Evolutionary conservation across 495 filamentous ascomycete genomes (phyloP).

Genomic region (Cercophora samala): DNA sequence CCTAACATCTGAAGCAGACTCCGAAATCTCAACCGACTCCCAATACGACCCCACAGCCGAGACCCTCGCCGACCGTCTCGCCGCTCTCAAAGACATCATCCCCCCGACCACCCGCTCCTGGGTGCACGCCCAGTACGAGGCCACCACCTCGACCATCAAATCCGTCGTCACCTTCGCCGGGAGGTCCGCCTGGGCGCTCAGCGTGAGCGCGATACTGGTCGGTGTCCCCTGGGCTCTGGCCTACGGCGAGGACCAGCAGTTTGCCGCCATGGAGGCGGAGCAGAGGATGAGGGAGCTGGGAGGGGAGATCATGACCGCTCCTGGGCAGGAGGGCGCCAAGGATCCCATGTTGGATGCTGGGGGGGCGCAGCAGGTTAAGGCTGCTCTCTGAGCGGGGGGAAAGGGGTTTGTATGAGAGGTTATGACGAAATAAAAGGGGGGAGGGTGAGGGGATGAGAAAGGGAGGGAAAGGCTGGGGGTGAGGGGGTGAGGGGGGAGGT

Average conservation of each 20-base stretch:
- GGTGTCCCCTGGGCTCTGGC: conserved; percentile 91
- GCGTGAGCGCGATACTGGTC: conserved; percentile 80
- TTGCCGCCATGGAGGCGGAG: conserved; percentile 94
- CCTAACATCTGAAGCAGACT: too few relatives aligned
- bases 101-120: conserved; percentile 75
- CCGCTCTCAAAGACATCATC: conserved; percentile 87
- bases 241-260: conserved; percentile 91
- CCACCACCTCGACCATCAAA: conserved; percentile 54
- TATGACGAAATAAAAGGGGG: background rate
- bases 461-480: background rate
- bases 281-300: conserved; percentile 84
- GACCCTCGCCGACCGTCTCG: conserved; percentile 72
- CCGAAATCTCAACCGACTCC: conserved; percentile 60
- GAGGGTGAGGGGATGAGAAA: background rate
- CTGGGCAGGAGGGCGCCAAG: background rate
- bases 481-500: too few relatives aligned
- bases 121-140: conserved; percentile 57
- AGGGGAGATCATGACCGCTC: conserved; percentile 42
- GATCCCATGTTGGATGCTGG: conserved; percentile 10
- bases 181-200: conserved; percentile 82
- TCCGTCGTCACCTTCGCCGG: conserved; percentile 65
- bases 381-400: conserved; percentile 14
- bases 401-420: background rate
- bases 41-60: conserved; percentile 54
- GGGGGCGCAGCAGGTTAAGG: conserved; percentile 14